Evolutionary conservation across 2,329 filamentous ascomycete species (phyloP), one percentile per base, ranked within the genome.

Genomic region (Fusarium devonianum): DNA sequence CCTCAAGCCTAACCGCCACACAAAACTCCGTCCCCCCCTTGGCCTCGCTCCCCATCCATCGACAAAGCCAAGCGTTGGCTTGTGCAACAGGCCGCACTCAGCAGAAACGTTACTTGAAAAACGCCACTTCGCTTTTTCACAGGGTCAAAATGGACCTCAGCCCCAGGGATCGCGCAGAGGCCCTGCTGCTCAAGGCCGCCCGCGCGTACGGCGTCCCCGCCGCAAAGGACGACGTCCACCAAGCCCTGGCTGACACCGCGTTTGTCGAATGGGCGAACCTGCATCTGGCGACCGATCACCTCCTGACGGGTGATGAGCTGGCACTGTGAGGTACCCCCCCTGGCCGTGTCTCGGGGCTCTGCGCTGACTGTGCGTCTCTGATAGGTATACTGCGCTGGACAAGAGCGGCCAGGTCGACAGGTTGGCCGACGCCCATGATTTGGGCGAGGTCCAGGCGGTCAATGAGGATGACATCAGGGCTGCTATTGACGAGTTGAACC

Each of bases 401-500:
- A 73, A 72, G 51, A 74, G 70, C 23, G 82, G 81, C 9, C 71
- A 76, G 45, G 75, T 78, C 8, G 76, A 79, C 42, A 67, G 67
- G 52, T 69, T 84, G 18, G 72, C 73, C 4, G 73, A 72, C 13
- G 60, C 71, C 26, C 70, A 78, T 46, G 76, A 83, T 56, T 58
- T 79, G n/a, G 71, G 75, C 4, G 62, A 72, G 22, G 70, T 79
- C 23, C 78, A 78, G 43, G 77, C 80, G 5, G 69, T 88, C 34
- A 71, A 75, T 11, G 85, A 89, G 48, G 73, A 79, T 18, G 84
- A 89, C 40, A 73, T 90, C 45, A 75, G 76, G 42, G 69, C 74
- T 29, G 87, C 87, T 12, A 83, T 88, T 38, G 77, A 80, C 3
- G 81, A 87, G 42, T 74, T 91, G n/a, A 78, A 82, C 50, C 75